phyloP scores from a whole-genome alignment of 2,329 filamentous ascomycete species.

The Ophiostoma sp. region DNA sequence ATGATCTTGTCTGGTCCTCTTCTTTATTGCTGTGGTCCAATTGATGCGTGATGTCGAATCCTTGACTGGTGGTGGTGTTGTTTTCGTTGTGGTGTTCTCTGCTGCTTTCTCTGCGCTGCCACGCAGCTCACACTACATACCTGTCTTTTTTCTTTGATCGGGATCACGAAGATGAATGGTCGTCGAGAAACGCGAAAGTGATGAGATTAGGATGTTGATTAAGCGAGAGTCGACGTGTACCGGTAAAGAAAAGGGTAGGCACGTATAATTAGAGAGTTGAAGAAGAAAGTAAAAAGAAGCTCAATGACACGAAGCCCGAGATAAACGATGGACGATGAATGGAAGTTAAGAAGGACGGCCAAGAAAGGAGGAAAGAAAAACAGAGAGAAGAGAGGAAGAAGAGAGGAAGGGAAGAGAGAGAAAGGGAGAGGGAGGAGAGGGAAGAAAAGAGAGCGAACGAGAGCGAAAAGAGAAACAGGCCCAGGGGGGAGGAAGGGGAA shows the following conservation, averaged over 20 bases:
- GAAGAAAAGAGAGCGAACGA: neutral
- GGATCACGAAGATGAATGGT: neutral
- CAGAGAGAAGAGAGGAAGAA: neutral
- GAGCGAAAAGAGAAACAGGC: conserved; percentile 13
- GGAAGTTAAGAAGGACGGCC: conserved; percentile 16
- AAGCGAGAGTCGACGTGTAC: conserved; percentile 26
- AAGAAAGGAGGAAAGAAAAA: conserved; percentile 13
- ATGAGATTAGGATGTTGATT: conserved; percentile 6
- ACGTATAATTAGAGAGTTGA: conserved; percentile 20
- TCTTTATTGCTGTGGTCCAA: neutral
- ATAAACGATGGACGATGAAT: conserved; percentile 28
- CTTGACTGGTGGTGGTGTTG: neutral
- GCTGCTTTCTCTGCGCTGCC: no score
- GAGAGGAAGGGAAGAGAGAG: conserved; percentile 17
- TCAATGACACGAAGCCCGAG: conserved; percentile 22
- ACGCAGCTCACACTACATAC: neutral
- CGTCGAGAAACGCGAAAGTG: neutral
- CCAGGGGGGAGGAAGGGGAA: conserved; percentile 13
- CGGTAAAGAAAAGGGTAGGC: conserved; percentile 20
- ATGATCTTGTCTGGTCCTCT: neutral
- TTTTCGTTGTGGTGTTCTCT: no score
- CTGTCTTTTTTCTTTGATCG: conserved; percentile 13
- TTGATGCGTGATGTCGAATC: neutral
- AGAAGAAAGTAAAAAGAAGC: conserved; percentile 19
- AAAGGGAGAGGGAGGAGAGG: neutral